phyloP scores from a whole-genome alignment of 306 rosid genomes.

The Cyamopsis tetragonoloba region DNA sequence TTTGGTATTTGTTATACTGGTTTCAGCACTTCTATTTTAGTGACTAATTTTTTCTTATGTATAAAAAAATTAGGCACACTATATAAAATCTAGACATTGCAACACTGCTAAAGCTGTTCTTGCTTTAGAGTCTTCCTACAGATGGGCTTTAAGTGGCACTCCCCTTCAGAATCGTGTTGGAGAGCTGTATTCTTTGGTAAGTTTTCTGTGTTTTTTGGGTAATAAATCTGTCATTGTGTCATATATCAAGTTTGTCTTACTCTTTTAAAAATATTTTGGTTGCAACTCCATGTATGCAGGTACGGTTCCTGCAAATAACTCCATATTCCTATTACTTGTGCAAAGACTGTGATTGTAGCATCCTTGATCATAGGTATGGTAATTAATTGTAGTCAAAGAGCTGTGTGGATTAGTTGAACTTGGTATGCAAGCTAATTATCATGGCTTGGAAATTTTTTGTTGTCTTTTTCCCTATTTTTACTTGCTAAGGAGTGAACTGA shows the following conservation, averaged over 20 bases:
- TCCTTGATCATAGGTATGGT: conserved; percentile 74
- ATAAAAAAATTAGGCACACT: conserved; percentile 62
- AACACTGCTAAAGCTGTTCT: conserved; percentile 87
- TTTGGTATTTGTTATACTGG: background rate
- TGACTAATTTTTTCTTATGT: conserved; percentile 1
- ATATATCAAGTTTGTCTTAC: conserved; percentile 2
- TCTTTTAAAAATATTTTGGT: conserved; percentile 21
- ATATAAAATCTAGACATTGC: conserved; percentile 57
- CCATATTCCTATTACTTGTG: conserved; percentile 85
- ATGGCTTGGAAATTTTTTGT: no score
- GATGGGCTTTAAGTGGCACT: conserved; percentile 98
- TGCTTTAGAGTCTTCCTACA: conserved; percentile 70
- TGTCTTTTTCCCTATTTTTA: background rate
- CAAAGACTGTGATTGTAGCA: conserved; percentile 89
- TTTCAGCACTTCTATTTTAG: background rate
- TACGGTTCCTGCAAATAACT: conserved; percentile 72
- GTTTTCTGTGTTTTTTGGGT: conserved; percentile 10
- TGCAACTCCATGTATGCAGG: conserved; percentile 46
- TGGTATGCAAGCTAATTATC: background rate
- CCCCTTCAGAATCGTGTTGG: conserved; percentile 85
- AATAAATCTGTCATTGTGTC: background rate
- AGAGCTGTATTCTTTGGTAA: conserved; percentile 84
- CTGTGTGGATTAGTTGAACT: background rate
- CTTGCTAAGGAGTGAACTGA: background rate
- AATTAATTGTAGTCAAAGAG: background rate